phyloP scores from a whole-genome alignment of 805 yeast genomes.

The Soucietia sequanensis region DNA sequence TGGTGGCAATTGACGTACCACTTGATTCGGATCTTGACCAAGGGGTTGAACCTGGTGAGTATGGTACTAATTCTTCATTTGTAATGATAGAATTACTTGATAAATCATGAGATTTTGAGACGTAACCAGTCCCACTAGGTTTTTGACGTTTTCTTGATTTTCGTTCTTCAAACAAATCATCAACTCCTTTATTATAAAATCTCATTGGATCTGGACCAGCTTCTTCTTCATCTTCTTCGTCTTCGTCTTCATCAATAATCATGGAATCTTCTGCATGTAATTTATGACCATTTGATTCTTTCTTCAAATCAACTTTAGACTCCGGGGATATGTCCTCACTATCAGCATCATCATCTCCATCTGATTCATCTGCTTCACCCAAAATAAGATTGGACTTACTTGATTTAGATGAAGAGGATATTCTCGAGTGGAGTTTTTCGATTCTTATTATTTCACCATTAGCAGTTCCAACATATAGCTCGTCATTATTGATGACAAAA shows the following conservation, averaged over 20 bases:
- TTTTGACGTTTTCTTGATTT: constrained; percentile 22
- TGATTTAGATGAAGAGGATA: too few species aligned
- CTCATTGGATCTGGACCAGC: constrained; percentile 17
- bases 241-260: constrained; percentile 36
- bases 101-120: too few species aligned
- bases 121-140: constrained; percentile 11
- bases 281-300: constrained; percentile 9
- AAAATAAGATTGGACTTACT: constrained; percentile 17
- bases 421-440: constrained; percentile 11
- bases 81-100: constrained; percentile 1
- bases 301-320: constrained; percentile 12
- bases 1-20: constrained; percentile 18
- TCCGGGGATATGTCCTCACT: too few species aligned
- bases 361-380: constrained; percentile 28
- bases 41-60: constrained; percentile 88
- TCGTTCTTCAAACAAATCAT: constrained; percentile 12
- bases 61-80: constrained; percentile 48
- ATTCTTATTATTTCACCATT: constrained; percentile 38
- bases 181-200: constrained; percentile 22
- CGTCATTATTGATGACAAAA: constrained; percentile 24
- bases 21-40: constrained; percentile 40
- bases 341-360: constrained; percentile 16
- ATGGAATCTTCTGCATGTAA: constrained; percentile 31
- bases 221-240: constrained; percentile 14
- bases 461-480: constrained; percentile 42